Evolutionary conservation across 768 basidiomycete genomes (phyloP).

Genomic region (Podaxis sp.): DNA sequence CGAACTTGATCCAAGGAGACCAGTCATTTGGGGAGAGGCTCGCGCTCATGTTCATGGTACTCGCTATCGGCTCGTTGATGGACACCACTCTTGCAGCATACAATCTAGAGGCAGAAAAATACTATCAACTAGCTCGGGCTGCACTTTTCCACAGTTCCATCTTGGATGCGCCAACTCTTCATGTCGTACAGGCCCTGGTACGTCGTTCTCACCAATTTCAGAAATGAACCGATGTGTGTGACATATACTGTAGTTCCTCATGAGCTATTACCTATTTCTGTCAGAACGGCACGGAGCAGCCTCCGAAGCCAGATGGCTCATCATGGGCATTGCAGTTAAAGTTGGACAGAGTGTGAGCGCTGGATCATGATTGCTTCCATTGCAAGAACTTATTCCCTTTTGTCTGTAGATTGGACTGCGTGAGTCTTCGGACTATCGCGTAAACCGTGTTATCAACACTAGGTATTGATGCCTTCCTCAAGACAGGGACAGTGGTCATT

Average conservation of each 20-base stretch:
- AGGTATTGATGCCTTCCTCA: slow-evolving; percentile 9
- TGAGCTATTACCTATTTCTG: slow-evolving; percentile 69
- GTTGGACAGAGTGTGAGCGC: slow-evolving; percentile 66
- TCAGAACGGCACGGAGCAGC: slow-evolving; percentile 64
- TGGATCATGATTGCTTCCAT: slow-evolving; percentile 7
- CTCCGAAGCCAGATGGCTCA: slow-evolving; percentile 63
- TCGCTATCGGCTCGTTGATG: slow-evolving; percentile 64
- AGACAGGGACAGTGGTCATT: slow-evolving; percentile 72
- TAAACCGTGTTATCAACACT: not conserved
- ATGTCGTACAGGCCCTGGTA: slow-evolving; percentile 65
- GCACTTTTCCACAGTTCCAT: slow-evolving; percentile 61
- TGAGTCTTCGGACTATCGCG: slow-evolving; percentile 30
- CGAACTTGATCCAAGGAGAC: slow-evolving; percentile 45
- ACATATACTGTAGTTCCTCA: slow-evolving; percentile 46
- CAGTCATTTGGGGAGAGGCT: slow-evolving; percentile 53
- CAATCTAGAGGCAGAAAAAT: slow-evolving; percentile 66
- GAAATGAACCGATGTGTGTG: not conserved
- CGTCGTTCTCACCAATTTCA: slow-evolving; percentile 21
- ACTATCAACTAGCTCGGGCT: slow-evolving; percentile 63
- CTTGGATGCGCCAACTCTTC: slow-evolving; percentile 64
- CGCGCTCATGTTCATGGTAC: slow-evolving; percentile 61
- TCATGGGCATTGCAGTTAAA: slow-evolving; percentile 69
- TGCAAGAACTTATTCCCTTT: slow-evolving; percentile 11
- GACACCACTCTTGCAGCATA: slow-evolving; percentile 53
- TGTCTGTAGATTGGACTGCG: slow-evolving; percentile 61